Percentiles rank a stretch among this genome's conserved stretches.
Evolutionary conservation across 2,329 filamentous ascomycete genomes (phyloP).

Genomic region (Ilyonectria robusta): DNA sequence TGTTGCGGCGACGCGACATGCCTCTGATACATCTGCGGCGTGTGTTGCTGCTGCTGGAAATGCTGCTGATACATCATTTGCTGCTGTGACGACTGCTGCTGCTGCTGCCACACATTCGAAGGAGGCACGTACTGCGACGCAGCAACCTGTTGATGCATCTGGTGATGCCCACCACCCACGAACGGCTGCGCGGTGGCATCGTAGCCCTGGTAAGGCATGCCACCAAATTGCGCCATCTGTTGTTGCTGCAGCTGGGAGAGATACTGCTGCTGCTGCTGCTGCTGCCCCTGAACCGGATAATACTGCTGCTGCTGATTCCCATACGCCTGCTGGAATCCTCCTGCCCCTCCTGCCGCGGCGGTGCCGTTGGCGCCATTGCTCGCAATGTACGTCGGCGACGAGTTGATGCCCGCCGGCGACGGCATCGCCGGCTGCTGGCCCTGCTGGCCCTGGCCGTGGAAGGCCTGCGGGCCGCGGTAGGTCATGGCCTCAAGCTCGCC

Average conservation of each 20-base stretch:
- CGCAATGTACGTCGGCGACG: conserved; percentile 39
- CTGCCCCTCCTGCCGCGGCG: conserved; percentile 8
- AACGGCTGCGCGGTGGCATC: conserved; percentile 39
- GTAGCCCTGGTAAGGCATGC: conserved; percentile 45
- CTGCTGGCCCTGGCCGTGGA: conserved; percentile 47
- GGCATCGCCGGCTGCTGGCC: conserved; percentile 44
- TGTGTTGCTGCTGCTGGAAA: conserved; percentile 50
- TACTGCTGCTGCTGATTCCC: conserved; percentile 49
- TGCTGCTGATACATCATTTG: conserved; percentile 50
- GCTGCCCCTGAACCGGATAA: conserved; percentile 43
- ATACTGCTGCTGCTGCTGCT: conserved; percentile 46
- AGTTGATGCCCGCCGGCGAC: conserved; percentile 37
- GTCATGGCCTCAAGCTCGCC: conserved; percentile 52
- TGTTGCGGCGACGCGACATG: conserved; percentile 48
- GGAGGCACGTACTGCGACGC: conserved; percentile 45
- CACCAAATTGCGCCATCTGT: conserved; percentile 45
- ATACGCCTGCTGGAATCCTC: conserved; percentile 46
- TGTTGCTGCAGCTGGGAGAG: conserved; percentile 43
- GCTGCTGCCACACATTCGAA: conserved; percentile 53
- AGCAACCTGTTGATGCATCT: conserved; percentile 43
- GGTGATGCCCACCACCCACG: conserved; percentile 34
- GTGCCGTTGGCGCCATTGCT: conserved; percentile 21
- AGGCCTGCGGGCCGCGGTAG: conserved; percentile 52
- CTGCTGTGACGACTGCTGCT: conserved; percentile 47
- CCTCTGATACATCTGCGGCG: conserved; percentile 51